Evolutionary conservation across 2,329 filamentous ascomycete species (phyloP).

Genomic region (Fusarium sarcochroum): DNA sequence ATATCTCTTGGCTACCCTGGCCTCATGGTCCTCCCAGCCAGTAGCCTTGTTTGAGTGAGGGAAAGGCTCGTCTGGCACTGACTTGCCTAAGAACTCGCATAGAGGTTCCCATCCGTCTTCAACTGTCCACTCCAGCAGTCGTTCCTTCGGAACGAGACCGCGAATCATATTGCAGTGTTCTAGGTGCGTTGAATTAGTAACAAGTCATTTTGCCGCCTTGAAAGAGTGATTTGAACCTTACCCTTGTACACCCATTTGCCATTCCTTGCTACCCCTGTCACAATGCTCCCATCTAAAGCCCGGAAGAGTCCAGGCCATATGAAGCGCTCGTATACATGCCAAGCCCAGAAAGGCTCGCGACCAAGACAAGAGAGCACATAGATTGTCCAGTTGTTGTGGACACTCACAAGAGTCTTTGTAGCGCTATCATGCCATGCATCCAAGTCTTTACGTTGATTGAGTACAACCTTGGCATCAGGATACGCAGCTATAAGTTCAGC

Average conservation of each 20-base stretch:
- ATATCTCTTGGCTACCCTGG: neutral
- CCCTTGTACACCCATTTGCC: slow-evolving; percentile 18
- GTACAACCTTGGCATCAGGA: slow-evolving; percentile 34
- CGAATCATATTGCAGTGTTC: slow-evolving; percentile 26
- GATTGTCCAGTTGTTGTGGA: slow-evolving; percentile 13
- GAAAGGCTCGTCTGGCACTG: slow-evolving; percentile 15
- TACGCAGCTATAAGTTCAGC: slow-evolving; percentile 35
- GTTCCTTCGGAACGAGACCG: slow-evolving; percentile 5
- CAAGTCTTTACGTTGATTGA: slow-evolving; percentile 30
- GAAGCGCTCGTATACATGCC: slow-evolving; percentile 15
- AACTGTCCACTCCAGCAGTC: slow-evolving; percentile 25
- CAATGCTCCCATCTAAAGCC: slow-evolving; percentile 8
- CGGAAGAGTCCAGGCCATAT: slow-evolving; percentile 15
- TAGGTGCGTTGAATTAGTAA: neutral
- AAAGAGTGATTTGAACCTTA: neutral
- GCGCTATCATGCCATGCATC: slow-evolving; percentile 36
- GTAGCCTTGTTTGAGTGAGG: slow-evolving; percentile 12
- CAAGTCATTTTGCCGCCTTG: neutral
- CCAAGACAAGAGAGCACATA: slow-evolving; percentile 2
- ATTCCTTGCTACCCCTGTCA: slow-evolving; percentile 5
- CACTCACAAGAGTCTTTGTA: slow-evolving; percentile 19
- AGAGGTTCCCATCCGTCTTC: slow-evolving; percentile 27
- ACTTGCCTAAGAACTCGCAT: slow-evolving; percentile 30
- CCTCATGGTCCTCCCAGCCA: slow-evolving; percentile 5
- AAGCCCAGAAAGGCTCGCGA: neutral